Percentiles rank a stretch among this genome's conserved stretches.
phyloP scores from a whole-genome alignment of 805 yeast species.

The Metschnikowia koreensis region DNA sequence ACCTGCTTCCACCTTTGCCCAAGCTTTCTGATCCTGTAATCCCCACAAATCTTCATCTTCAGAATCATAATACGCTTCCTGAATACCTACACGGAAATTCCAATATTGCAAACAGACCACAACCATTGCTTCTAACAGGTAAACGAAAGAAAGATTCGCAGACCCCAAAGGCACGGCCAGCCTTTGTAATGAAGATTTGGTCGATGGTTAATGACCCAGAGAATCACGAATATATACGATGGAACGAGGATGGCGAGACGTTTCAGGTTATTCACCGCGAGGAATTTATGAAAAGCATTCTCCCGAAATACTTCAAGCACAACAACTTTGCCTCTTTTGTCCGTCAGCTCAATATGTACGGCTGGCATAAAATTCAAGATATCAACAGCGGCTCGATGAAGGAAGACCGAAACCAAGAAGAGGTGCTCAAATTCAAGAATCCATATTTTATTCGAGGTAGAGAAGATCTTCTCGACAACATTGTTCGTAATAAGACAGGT shows the following conservation, averaged over 20 bases:
- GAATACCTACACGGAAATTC: conserved; percentile 13
- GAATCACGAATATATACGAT: conserved; percentile 69
- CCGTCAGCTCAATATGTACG: conserved; percentile 95
- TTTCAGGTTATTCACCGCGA: conserved; percentile 86
- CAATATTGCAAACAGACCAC: conserved; percentile 9
- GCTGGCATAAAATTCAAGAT: conserved; percentile 98
- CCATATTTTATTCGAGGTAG: conserved; percentile 73
- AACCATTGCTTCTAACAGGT: conserved; percentile 8
- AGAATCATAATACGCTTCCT: conserved; percentile 10
- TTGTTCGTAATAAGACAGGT: conserved; percentile 67
- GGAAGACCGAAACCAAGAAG: conserved; percentile 56
- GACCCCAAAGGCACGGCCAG: conserved; percentile 66
- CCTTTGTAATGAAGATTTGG: conserved; percentile 93
- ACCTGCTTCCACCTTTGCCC: conserved; percentile 17
- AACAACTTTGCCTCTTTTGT: conserved; percentile 94
- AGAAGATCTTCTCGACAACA: conserved; percentile 82
- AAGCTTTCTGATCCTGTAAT: conserved; percentile 21
- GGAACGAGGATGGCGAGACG: conserved; percentile 84
- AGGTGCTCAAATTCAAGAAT: conserved; percentile 84
- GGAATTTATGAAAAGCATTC: conserved; percentile 72
- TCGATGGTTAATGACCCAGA: conserved; percentile 83
- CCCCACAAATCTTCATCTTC: conserved; percentile 8
- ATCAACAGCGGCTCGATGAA: conserved; percentile 68
- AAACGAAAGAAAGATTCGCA: conserved; percentile 33
- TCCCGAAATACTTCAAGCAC: conserved; percentile 94